These are phyloP conservation scores for Leucaena leucocephala DNA, from an alignment of 306 rosid genomes.

Conservation along the genomic window DNA sequence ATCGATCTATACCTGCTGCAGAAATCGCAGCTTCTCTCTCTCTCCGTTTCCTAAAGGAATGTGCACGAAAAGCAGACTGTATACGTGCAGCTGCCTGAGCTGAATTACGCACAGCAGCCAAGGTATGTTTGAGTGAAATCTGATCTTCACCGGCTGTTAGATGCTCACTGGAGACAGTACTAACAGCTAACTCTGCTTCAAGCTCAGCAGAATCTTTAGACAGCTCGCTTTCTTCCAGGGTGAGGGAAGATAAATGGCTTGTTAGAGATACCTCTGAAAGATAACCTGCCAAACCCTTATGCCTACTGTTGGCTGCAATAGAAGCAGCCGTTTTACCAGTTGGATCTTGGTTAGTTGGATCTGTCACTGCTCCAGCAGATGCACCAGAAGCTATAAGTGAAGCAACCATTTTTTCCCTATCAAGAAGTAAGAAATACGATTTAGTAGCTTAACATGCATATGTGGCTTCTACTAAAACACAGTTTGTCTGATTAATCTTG, in stretches of 20 bases:
- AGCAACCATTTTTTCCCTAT: conserved; percentile 91
- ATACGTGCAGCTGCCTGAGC: conserved; percentile 92
- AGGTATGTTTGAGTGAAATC: conserved; percentile 55
- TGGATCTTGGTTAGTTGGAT: conserved; percentile 75
- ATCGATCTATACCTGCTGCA: conserved; percentile 47
- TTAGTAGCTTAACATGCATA: conserved; percentile 30
- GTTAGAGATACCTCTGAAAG: conserved; percentile 83
- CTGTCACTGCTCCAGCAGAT: conserved; percentile 96
- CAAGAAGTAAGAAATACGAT: conserved; percentile 29
- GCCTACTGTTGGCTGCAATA: conserved; percentile 72
- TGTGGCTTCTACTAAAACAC: conserved; percentile 23
- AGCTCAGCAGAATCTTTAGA: conserved; percentile 68
- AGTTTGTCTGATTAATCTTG: conserved; percentile 22
- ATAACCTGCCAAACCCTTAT: conserved; percentile 96
- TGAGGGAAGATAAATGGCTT: conserved; percentile 89
- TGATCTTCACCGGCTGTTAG: conserved; percentile 56
- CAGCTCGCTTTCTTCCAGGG: conserved; percentile 68
- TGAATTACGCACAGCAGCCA: conserved; percentile 88
- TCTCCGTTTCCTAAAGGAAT: conserved; percentile 67
- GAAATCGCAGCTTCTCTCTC: conserved; percentile 47
- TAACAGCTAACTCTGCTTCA: conserved; percentile 68
- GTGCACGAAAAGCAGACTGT: conserved; percentile 91
- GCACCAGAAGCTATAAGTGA: conserved; percentile 89
- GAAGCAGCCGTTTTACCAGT: conserved; percentile 83
- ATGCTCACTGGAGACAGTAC: conserved; percentile 54